Conservation (phyloP, 2,329 filamentous ascomycete species). For the Penicillium sp. region DNA sequence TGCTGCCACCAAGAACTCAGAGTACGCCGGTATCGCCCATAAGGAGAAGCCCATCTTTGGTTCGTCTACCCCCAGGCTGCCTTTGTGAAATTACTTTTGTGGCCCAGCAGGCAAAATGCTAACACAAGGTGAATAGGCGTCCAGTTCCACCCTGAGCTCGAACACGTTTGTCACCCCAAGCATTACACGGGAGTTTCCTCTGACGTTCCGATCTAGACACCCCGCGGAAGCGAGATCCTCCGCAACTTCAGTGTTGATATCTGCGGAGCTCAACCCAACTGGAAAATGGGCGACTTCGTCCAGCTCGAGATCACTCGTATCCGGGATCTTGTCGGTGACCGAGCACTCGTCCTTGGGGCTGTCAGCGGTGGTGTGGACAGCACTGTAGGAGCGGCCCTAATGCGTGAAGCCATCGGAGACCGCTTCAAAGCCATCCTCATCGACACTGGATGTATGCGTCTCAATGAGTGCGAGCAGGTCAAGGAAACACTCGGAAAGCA, state of each 20-base stretch:
- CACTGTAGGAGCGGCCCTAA: conserved; percentile 70
- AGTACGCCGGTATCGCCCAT: conserved; percentile 68
- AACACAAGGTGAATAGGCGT: conserved; percentile 47
- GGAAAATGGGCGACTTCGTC: conserved; percentile 83
- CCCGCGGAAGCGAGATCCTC: conserved; percentile 66
- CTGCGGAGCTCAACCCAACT: conserved; percentile 71
- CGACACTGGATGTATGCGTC: conserved; percentile 80
- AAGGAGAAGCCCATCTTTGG: conserved; percentile 65
- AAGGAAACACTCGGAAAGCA: conserved; percentile 74
- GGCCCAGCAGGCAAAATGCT: conserved; percentile 1
- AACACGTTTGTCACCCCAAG: conserved; percentile 26
- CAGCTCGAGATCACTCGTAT: conserved; percentile 79
- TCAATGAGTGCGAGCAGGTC: conserved; percentile 80
- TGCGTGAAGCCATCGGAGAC: conserved; percentile 81
- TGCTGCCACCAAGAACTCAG: conserved; percentile 71
- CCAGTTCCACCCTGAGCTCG: conserved; percentile 88
- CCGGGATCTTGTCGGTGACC: conserved; percentile 73
- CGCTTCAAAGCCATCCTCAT: conserved; percentile 82
- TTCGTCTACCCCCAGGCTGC: conserved; percentile 4
- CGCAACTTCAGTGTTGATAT: conserved; percentile 82
- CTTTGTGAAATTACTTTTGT: not conserved
- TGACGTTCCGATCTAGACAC: conserved; percentile 24
- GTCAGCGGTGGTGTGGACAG: conserved; percentile 84
- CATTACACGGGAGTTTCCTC: not conserved
- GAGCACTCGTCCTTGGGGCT: conserved; percentile 76